phyloP scores from a whole-genome alignment of 768 basidiomycete species.

The Suillus weaverae region DNA sequence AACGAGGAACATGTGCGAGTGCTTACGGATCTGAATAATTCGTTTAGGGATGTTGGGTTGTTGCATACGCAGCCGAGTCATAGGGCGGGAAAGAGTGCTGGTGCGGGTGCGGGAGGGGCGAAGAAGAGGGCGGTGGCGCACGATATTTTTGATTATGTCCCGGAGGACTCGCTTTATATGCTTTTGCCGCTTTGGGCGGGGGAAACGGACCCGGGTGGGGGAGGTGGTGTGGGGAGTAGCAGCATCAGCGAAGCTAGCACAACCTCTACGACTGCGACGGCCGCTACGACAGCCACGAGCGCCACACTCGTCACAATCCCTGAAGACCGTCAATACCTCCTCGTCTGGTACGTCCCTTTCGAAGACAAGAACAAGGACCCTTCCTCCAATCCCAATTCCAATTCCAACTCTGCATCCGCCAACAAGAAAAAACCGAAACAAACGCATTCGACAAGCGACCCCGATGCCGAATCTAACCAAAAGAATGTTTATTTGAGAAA shows the following conservation, averaged over 20 bases:
- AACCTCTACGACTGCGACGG: not conserved
- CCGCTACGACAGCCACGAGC: constrained; percentile 17
- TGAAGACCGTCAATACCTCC: constrained; percentile 64
- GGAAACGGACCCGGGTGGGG: constrained; percentile 53
- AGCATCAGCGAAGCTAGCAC: not conserved
- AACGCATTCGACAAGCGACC: constrained; percentile 28
- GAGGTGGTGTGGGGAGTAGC: not conserved
- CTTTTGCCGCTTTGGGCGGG: constrained; percentile 83
- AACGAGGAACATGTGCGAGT: constrained; percentile 70
- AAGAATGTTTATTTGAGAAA: constrained; percentile 54
- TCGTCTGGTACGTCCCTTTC: constrained; percentile 78
- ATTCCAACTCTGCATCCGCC: not conserved
- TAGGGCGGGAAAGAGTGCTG: constrained; percentile 24
- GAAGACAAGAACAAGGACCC: constrained; percentile 26
- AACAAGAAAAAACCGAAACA: constrained; percentile 30
- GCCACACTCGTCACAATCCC: constrained; percentile 41
- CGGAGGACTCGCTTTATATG: constrained; percentile 76
- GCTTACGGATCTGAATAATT: constrained; percentile 67
- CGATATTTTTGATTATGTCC: constrained; percentile 61
- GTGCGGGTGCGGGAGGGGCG: not conserved
- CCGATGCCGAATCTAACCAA: constrained; percentile 33
- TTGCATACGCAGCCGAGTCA: constrained; percentile 54
- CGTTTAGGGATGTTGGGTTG: constrained; percentile 80
- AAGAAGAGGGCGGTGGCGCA: constrained; percentile 22
- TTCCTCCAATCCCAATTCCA: not conserved